A percentile compares a stretch with the other conserved stretches of the same genome.
These are phyloP conservation scores for Didymella exigua DNA, from an alignment of 2,329 filamentous ascomycete genomes.

Conservation along the genomic window DNA sequence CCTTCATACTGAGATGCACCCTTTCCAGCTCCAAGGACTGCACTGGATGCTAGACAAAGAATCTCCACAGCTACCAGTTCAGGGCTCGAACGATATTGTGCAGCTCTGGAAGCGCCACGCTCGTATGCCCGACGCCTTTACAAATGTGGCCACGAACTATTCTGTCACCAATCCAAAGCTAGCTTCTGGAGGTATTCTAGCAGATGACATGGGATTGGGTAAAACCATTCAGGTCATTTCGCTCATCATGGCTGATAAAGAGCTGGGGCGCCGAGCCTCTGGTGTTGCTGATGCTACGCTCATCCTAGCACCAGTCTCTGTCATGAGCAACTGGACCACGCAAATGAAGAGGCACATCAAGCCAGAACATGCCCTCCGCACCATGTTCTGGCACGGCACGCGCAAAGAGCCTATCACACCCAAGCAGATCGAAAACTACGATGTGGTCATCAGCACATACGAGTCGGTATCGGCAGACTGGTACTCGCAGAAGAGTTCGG, in stretches of 20 bases:
- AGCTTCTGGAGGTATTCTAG: conserved; percentile 81
- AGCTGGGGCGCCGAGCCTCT: conserved; percentile 26
- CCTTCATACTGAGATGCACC: conserved; percentile 71
- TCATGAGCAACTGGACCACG: conserved; percentile 89
- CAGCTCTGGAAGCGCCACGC: conserved; percentile 75
- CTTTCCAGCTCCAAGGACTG: conserved; percentile 78
- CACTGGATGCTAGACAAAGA: conserved; percentile 83
- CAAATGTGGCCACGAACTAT: conserved; percentile 75
- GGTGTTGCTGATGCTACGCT: conserved; percentile 64
- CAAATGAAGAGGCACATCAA: conserved; percentile 77
- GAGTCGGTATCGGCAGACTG: conserved; percentile 74
- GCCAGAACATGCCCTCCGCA: conserved; percentile 64
- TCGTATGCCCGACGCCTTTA: conserved; percentile 55
- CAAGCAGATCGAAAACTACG: conserved; percentile 66
- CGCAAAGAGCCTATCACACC: conserved; percentile 57
- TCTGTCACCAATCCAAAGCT: conserved; percentile 66
- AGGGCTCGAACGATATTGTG: conserved; percentile 65
- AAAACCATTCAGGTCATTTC: conserved; percentile 89
- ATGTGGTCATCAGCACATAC: conserved; percentile 85
- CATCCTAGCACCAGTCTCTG: conserved; percentile 80
- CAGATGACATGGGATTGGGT: conserved; percentile 91
- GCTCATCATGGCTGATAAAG: conserved; percentile 67
- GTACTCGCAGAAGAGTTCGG: conserved; percentile 53
- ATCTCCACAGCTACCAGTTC: conserved; percentile 66
- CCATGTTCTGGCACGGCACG: conserved; percentile 76